These are phyloP conservation scores for Nitzschia palea DNA, from an alignment of 108 stramenopile species.

Conservation along the genomic window DNA sequence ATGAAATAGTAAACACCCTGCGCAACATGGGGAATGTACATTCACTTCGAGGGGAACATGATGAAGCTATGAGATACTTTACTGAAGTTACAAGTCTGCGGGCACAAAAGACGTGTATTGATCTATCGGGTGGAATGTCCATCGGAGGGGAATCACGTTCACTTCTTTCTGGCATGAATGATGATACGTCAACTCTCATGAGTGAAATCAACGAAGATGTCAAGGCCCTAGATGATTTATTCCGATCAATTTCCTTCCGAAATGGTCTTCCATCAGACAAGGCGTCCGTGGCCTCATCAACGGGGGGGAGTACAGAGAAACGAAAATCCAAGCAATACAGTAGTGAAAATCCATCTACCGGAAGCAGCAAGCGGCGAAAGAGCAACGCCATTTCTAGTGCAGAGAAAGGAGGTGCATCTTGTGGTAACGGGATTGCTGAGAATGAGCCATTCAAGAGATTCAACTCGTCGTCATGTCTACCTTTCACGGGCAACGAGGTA, in stretches of 20 bases:
- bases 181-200: constrained; percentile 59
- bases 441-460: constrained; percentile 52
- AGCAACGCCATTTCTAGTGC: background rate
- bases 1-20: constrained; percentile 66
- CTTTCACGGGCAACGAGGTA: constrained; percentile 40
- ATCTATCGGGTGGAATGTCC: constrained; percentile 12
- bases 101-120: constrained; percentile 43
- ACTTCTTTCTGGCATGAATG: constrained; percentile 30
- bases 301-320: constrained; percentile 7
- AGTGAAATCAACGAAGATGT: constrained; percentile 81
- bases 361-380: constrained; percentile 36
- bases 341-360: background rate
- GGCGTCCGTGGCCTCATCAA: background rate
- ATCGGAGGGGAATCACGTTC: constrained; percentile 25
- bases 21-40: constrained; percentile 81
- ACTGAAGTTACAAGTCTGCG: constrained; percentile 71
- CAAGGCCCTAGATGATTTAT: constrained; percentile 78
- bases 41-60: constrained; percentile 74
- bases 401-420: background rate
- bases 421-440: constrained; percentile 11
- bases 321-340: constrained; percentile 20
- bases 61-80: constrained; percentile 75
- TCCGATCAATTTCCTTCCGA: constrained; percentile 76
- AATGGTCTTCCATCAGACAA: constrained; percentile 21
- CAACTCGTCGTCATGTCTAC: background rate